A percentile compares a stretch with the other conserved stretches of the same genome.
These are phyloP conservation scores for Hypsizygus ulmarius DNA, from an alignment of 1,284 basidiomycete genomes.

Conservation along the genomic window DNA sequence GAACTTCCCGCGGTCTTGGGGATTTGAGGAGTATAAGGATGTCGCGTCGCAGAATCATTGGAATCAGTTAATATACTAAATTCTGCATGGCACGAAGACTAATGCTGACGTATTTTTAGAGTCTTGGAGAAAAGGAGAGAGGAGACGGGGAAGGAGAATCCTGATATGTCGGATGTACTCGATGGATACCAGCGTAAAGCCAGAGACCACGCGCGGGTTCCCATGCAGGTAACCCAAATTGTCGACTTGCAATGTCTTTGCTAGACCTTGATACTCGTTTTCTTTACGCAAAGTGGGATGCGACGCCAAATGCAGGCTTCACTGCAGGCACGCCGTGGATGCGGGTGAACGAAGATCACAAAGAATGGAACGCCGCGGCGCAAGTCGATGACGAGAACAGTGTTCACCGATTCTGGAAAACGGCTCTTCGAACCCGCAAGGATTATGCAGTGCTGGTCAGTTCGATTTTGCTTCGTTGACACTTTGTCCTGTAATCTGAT, in stretches of 20 bases:
- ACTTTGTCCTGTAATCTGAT: no score
- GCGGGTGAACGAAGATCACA: constrained; percentile 70
- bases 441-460: constrained; percentile 52
- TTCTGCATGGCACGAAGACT: neutral
- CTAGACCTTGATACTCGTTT: neutral
- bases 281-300: constrained; percentile 51
- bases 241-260: constrained; percentile 1
- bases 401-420: constrained; percentile 61
- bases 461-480: no score
- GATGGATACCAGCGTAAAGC: constrained; percentile 60
- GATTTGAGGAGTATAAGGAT: constrained; percentile 72
- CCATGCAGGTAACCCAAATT: constrained; percentile 49
- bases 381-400: constrained; percentile 49
- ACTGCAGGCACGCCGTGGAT: constrained; percentile 70
- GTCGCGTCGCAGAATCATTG: constrained; percentile 54
- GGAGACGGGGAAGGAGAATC: constrained; percentile 36
- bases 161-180: constrained; percentile 58
- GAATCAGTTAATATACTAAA: constrained; percentile 24
- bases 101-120: constrained; percentile 22
- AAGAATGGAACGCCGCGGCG: constrained; percentile 55
- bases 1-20: constrained; percentile 67
- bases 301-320: constrained; percentile 59
- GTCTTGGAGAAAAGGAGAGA: constrained; percentile 38
- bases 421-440: constrained; percentile 52
- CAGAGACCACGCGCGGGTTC: constrained; percentile 68